Percentiles rank a stretch among this genome's conserved stretches.
These are phyloP conservation scores for Euphrasia arctica DNA, from an alignment of 305 asterid species.

Conservation along the genomic window DNA sequence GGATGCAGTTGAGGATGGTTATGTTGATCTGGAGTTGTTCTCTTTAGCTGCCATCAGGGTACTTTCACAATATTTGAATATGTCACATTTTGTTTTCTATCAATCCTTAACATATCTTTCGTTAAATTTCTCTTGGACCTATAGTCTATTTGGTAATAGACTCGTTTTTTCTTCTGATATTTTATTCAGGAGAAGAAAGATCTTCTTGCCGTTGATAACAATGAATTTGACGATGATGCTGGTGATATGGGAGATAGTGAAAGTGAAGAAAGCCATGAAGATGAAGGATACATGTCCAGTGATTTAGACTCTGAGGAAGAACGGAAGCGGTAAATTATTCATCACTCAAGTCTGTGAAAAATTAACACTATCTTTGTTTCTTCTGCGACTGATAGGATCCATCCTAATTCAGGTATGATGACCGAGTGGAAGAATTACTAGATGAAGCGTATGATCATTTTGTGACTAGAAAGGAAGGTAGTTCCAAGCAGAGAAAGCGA, in stretches of 20 bases:
- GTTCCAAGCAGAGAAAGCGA: slow-evolving; percentile 80
- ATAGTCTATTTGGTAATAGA: neutral
- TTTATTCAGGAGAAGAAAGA: slow-evolving; percentile 71
- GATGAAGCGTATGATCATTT: slow-evolving; percentile 80
- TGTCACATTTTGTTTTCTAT: neutral
- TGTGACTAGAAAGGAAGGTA: slow-evolving; percentile 75
- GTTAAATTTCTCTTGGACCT: neutral
- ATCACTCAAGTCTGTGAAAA: neutral
- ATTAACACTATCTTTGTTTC: neutral
- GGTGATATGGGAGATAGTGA: slow-evolving; percentile 53
- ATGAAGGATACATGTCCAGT: slow-evolving; percentile 43
- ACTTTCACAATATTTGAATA: slow-evolving; percentile 12
- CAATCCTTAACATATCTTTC: neutral
- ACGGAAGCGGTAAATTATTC: slow-evolving; percentile 46
- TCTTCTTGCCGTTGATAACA: slow-evolving; percentile 78
- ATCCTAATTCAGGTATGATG: slow-evolving; percentile 58
- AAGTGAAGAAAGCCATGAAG: slow-evolving; percentile 47
- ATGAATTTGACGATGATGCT: slow-evolving; percentile 59
- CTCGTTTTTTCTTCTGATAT: neutral
- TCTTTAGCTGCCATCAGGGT: slow-evolving; percentile 64
- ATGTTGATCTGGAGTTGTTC: slow-evolving; percentile 74
- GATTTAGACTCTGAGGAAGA: slow-evolving; percentile 95
- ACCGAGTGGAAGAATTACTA: slow-evolving; percentile 57
- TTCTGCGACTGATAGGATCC: slow-evolving; percentile 20
- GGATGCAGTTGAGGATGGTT: slow-evolving; percentile 74